These are phyloP conservation scores for Urochloa ruziziensis DNA, from an alignment of 176 grass and related monocot species.

Conservation along the genomic window DNA sequence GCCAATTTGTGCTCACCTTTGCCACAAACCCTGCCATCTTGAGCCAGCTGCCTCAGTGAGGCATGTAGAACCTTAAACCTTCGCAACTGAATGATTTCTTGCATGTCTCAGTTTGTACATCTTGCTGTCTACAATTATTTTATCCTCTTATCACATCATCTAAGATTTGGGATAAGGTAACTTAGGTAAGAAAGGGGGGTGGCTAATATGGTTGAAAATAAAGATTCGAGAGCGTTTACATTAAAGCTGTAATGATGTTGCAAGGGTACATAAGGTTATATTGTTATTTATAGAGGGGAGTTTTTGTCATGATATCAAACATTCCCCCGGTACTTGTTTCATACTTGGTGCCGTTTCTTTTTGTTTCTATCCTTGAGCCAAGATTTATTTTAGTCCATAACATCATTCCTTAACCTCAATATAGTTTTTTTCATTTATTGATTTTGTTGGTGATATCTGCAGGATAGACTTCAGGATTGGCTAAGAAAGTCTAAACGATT, in stretches of 20 bases:
- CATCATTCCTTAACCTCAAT: not conserved
- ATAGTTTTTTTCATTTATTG: not conserved
- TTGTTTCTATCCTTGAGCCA: not conserved
- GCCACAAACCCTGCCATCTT: not conserved
- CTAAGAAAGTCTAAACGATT: constrained; percentile 65
- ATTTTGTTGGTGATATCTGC: constrained; percentile 26
- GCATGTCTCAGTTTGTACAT: not conserved
- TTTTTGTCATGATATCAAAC: not conserved
- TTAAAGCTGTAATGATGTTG: constrained; percentile 2
- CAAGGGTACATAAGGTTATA: too few relatives aligned
- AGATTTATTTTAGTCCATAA: constrained; percentile 13
- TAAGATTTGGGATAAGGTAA: not conserved
- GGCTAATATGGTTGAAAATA: not conserved
- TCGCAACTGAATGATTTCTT: not conserved
- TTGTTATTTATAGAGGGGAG: not conserved
- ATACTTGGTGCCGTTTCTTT: constrained; percentile 6
- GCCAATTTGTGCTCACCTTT: not conserved
- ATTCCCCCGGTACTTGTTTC: not conserved
- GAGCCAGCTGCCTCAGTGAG: not conserved
- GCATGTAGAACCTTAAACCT: not conserved
- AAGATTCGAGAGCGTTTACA: too few relatives aligned
- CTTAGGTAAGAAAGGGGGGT: not conserved
- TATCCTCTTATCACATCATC: not conserved
- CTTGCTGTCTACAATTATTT: constrained; percentile 4
- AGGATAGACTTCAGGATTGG: constrained; percentile 92